These are phyloP conservation scores for Kernera saxatilis DNA, from an alignment of 345 rosid species.

Conservation along the genomic window DNA sequence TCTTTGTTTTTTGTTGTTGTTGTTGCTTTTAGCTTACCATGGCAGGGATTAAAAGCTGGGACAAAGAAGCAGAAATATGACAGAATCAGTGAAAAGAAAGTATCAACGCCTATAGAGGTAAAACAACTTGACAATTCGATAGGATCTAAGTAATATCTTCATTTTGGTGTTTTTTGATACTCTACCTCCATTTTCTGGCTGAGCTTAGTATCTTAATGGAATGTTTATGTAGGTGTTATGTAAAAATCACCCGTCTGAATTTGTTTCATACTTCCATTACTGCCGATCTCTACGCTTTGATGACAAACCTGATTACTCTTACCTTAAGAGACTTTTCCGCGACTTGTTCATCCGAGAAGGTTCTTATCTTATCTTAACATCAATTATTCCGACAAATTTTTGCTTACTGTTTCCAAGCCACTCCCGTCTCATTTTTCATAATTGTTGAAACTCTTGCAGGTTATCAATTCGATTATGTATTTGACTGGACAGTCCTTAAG, in stretches of 20 bases:
- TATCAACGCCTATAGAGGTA: conserved; percentile 78
- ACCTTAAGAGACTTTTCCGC: conserved; percentile 79
- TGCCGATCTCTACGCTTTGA: conserved; percentile 84
- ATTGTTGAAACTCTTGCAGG: conserved; percentile 34
- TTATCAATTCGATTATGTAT: conserved; percentile 72
- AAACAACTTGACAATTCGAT: not conserved
- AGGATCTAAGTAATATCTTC: not conserved
- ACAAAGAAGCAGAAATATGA: conserved; percentile 90
- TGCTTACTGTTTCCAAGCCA: not conserved
- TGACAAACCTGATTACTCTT: conserved; percentile 88
- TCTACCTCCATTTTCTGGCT: not conserved
- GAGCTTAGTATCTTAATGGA: not conserved
- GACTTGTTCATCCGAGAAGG: conserved; percentile 89
- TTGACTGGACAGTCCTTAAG: conserved; percentile 83
- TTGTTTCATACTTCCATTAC: conserved; percentile 72
- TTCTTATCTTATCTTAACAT: conserved; percentile 8
- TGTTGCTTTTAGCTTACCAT: conserved; percentile 58
- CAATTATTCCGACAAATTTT: not conserved
- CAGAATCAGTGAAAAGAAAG: conserved; percentile 83
- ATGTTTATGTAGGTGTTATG: conserved; percentile 49
- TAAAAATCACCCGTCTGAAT: conserved; percentile 63
- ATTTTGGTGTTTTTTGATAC: not conserved
- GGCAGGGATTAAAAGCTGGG: conserved; percentile 88
- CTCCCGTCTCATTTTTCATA: not conserved
- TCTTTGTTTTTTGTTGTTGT: not conserved